These are phyloP conservation scores for Evansstolkia leycettana DNA, from an alignment of 495 filamentous ascomycete species.

Conservation along the genomic window DNA sequence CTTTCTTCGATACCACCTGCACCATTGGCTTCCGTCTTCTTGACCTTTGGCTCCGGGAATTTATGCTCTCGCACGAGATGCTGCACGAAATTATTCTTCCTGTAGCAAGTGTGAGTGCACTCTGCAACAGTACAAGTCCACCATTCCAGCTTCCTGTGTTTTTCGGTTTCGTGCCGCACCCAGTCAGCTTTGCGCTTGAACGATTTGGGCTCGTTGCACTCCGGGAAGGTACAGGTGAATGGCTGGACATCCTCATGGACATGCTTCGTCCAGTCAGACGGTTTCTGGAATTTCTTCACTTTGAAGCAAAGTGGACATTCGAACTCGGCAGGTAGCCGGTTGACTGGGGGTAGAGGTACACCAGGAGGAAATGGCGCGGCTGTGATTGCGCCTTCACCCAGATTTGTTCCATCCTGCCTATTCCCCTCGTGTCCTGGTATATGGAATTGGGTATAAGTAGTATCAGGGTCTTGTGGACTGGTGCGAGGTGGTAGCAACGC, in stretches of 20 bases:
- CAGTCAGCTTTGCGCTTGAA: slow-evolving; percentile 98
- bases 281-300: slow-evolving; percentile 83
- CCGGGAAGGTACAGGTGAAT: slow-evolving; percentile 84
- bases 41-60: slow-evolving; percentile 59
- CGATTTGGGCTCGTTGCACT: slow-evolving; percentile 79
- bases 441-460: slow-evolving; percentile 37
- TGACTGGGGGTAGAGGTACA: slow-evolving; percentile 72
- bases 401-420: slow-evolving; percentile 49
- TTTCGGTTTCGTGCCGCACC: slow-evolving; percentile 92
- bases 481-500: slow-evolving; percentile 37
- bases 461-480: slow-evolving; percentile 26
- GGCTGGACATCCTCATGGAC: slow-evolving; percentile 93
- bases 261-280: slow-evolving; percentile 97
- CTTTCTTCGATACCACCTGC: slow-evolving; percentile 24
- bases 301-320: slow-evolving; percentile 89
- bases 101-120: slow-evolving; percentile 74
- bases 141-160: slow-evolving; percentile 84
- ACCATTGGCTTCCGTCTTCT: slow-evolving; percentile 24
- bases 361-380: slow-evolving; percentile 65
- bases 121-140: slow-evolving; percentile 78
- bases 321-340: slow-evolving; percentile 72
- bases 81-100: slow-evolving; percentile 92
- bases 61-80: slow-evolving; percentile 93
- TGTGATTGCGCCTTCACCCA: slow-evolving; percentile 54
- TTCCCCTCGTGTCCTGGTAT: slow-evolving; percentile 39